Evolutionary conservation across 1,284 basidiomycete species (phyloP).

Genomic region (Boletus holoroseus): DNA sequence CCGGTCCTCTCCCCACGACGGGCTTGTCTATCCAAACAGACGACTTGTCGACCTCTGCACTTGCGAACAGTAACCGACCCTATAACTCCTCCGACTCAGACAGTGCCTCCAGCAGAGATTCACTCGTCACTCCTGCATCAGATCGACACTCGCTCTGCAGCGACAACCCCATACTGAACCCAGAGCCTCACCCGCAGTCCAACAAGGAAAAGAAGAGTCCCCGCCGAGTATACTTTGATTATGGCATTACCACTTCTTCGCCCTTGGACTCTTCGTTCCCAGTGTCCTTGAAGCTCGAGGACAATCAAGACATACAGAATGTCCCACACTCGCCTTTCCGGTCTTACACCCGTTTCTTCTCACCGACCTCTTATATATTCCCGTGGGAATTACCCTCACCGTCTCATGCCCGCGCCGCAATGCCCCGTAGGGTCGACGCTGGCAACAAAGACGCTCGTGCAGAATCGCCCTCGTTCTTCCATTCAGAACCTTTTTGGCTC

Average conservation of each 20-base stretch:
- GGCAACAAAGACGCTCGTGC: slow-evolving; percentile 5
- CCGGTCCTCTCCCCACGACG: background rate
- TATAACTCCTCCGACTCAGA: slow-evolving; percentile 12
- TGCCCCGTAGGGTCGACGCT: background rate
- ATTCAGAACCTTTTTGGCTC: slow-evolving; percentile 57
- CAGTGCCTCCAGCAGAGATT: slow-evolving; percentile 8
- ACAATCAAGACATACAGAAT: background rate
- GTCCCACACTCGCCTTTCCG: background rate
- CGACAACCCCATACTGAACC: slow-evolving; percentile 7
- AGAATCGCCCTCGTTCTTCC: slow-evolving; percentile 21
- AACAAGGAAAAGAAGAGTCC: slow-evolving; percentile 17
- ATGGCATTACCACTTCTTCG: slow-evolving; percentile 8
- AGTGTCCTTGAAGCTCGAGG: slow-evolving; percentile 8
- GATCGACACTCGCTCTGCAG: slow-evolving; percentile 3
- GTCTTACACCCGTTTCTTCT: slow-evolving; percentile 2
- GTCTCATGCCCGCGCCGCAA: slow-evolving; percentile 3
- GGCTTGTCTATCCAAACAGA: background rate
- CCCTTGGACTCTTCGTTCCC: background rate
- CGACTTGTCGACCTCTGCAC: background rate
- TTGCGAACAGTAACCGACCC: background rate
- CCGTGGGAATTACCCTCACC: slow-evolving; percentile 26
- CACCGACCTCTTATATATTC: slow-evolving; percentile 8
- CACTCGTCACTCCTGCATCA: background rate
- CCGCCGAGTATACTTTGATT: slow-evolving; percentile 25
- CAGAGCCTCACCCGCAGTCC: slow-evolving; percentile 1